Base-by-base conservation (phyloP, 768 basidiomycete genomes). In the Trametes cubensis region DNA sequence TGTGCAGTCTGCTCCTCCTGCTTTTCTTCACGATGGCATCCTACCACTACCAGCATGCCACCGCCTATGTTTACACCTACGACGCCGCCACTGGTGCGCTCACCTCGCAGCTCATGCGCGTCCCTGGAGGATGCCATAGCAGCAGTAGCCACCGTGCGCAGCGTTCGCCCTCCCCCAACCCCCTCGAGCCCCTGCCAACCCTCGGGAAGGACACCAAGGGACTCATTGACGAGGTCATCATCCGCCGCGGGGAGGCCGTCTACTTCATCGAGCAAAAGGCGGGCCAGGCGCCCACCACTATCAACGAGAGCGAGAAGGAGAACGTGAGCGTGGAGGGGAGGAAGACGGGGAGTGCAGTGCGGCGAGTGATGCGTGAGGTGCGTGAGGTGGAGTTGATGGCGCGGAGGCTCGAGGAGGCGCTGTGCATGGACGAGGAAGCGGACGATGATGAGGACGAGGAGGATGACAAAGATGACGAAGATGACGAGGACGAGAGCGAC, bases 11-110 rank as follows among this genome's bases (percentile, higher is more conserved):
- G 38, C 45, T 25, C 28, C 38, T 30, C 6, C 14, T 30, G 39
- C 20, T 30, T 38, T 15, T 48, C 17, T n/a, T 14, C 15, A 47
- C 44, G 15, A 58, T 58, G 46, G 18, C 47, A 15, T 49, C 41
- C 38, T 58, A 21, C 47, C 42, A 20, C 39, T 49, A 23, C 48
- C 48, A 30, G 18, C 28, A 17, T 38, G 23, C 48, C 38, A 58
- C 47, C n/a, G 57, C 48, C n/a, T 49, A 58, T 39, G 47, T 50
- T 39, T 58, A 58, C 57, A 50, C 57, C 57, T 49, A 41, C 57
- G 57, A 58, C 39, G 48, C 57, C 39, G 47, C 48, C 23, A 49
- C 47, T 6, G 57, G 47, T 30, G 38, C 47, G 57, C 57, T 58
- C 38, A 21, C 57, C 14, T 39, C 57, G 45, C 40, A 41, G 39